phyloP scores from a whole-genome alignment of 441 rosid species.

The Theobroma grandiflorum region DNA sequence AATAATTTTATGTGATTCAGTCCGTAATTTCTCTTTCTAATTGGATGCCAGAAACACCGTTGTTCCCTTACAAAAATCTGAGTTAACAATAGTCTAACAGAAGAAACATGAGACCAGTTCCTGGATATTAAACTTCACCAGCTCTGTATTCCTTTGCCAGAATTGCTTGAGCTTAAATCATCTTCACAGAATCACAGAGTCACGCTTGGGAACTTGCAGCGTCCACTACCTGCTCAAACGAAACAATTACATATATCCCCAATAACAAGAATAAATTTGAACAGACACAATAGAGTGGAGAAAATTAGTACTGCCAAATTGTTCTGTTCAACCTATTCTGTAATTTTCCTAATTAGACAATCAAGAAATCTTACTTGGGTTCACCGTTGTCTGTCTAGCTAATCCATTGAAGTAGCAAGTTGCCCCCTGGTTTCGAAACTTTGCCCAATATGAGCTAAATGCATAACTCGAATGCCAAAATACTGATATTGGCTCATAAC shows the following conservation, averaged over 20 bases:
- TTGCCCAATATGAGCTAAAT: constrained; percentile 82
- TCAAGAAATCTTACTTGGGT: constrained; percentile 65
- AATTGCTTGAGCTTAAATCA: not conserved
- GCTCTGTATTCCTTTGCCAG: not conserved
- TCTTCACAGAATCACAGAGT: constrained; percentile 38
- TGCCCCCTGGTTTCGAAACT: constrained; percentile 55
- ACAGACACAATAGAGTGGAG: not conserved
- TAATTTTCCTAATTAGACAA: not conserved
- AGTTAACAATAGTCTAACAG: not conserved
- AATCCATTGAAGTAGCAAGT: constrained; percentile 78
- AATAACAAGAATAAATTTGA: not conserved
- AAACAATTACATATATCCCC: not conserved
- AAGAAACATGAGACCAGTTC: not conserved
- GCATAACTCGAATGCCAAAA: constrained; percentile 78
- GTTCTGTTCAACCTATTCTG: too few relatives aligned
- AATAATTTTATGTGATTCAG: not conserved
- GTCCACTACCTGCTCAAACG: constrained; percentile 50
- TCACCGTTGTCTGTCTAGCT: constrained; percentile 57
- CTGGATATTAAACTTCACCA: not conserved
- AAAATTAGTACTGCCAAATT: not conserved
- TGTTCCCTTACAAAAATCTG: constrained; percentile 6
- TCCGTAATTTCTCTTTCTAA: not conserved
- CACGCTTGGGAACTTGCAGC: constrained; percentile 70
- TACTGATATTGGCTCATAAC: constrained; percentile 62
- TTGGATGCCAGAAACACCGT: not conserved